phyloP scores from a whole-genome alignment of 768 basidiomycete genomes.

The Podaxis pistillaris region DNA sequence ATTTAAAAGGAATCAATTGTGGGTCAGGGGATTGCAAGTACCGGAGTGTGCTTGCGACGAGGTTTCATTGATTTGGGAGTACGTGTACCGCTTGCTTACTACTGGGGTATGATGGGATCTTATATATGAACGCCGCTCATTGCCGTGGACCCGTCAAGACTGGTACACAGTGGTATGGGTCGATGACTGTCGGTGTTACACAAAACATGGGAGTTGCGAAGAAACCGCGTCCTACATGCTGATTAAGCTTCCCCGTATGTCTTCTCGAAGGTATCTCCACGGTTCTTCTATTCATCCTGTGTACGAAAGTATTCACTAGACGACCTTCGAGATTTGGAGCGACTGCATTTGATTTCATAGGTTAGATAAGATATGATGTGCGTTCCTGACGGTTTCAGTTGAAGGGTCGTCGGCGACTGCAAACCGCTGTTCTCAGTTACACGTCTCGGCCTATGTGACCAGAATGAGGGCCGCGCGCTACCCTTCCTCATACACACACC shows the following conservation, averaged over 20 bases:
- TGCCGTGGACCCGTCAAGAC: neutral
- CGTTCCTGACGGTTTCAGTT: slow-evolving; percentile 3
- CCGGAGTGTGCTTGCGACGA: neutral
- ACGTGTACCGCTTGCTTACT: neutral
- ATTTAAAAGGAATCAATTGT: neutral
- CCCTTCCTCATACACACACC: neutral
- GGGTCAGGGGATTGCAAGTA: neutral
- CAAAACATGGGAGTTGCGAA: neutral
- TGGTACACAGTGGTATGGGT: neutral
- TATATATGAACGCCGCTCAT: neutral
- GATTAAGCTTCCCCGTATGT: neutral
- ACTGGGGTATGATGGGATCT: neutral
- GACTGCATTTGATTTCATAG: neutral
- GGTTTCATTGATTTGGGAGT: neutral
- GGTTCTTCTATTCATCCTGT: neutral
- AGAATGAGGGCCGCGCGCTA: neutral
- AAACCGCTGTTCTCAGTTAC: neutral
- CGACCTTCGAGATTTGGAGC: neutral
- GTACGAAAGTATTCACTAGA: neutral
- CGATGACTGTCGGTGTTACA: neutral
- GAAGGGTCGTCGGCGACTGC: neutral
- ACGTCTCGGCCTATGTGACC: neutral
- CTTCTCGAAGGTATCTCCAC: neutral
- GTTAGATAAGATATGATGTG: neutral
- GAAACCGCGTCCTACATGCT: neutral